These are phyloP conservation scores for Talaromyces pinophilus DNA, from an alignment of 2,329 filamentous ascomycete genomes.

Conservation along the genomic window DNA sequence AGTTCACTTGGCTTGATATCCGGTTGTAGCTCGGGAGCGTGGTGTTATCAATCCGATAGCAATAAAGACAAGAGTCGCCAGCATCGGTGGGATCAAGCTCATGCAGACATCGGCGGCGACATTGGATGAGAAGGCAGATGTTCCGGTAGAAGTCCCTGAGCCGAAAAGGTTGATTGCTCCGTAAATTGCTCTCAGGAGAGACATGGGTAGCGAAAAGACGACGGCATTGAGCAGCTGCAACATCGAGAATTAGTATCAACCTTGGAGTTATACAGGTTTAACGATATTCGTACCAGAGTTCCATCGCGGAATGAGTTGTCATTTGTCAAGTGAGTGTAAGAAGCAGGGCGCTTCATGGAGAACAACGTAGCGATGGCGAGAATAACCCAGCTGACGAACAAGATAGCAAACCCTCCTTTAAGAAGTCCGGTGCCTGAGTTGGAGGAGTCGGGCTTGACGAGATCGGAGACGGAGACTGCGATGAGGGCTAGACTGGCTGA, in stretches of 20 bases:
- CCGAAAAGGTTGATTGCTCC: conserved; percentile 17
- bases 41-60: conserved; percentile 7
- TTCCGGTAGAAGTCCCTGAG: not conserved
- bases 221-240: conserved; percentile 21
- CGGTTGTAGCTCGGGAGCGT: not conserved
- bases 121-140: conserved; percentile 16
- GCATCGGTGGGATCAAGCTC: conserved; percentile 18
- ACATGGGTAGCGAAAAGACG: conserved; percentile 20
- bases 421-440: not conserved
- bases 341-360: conserved; percentile 10
- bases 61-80: conserved; percentile 14
- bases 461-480: conserved; percentile 10
- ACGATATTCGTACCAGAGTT: conserved; percentile 12
- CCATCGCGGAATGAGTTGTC: conserved; percentile 14
- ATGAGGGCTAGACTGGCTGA: conserved; percentile 18
- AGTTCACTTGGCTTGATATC: not conserved
- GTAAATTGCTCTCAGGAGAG: conserved; percentile 18
- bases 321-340: conserved; percentile 3
- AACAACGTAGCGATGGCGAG: not conserved
- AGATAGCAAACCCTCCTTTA: conserved; percentile 19
- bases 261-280: too few relatives aligned
- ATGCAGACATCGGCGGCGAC: conserved; percentile 20
- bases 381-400: conserved; percentile 16
- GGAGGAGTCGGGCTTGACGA: conserved; percentile 1
- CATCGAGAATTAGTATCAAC: not conserved